Conservation (phyloP, 1,139 yeast genomes). For the Casaregolazyma suthepensis region DNA sequence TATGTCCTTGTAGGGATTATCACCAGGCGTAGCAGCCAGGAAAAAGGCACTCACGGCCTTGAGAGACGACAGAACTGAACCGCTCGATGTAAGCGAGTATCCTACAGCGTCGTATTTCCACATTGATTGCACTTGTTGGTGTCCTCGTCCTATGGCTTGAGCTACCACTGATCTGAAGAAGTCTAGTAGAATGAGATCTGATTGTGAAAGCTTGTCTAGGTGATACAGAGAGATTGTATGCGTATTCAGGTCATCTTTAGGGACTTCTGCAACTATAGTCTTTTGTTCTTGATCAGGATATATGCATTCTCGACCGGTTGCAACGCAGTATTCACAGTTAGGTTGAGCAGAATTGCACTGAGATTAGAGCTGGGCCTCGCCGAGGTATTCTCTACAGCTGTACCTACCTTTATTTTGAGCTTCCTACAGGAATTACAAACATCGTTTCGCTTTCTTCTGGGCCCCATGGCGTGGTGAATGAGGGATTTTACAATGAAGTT, state of each 20-base stretch:
- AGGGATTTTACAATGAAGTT: neutral
- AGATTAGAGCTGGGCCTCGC: neutral
- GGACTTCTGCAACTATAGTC: neutral
- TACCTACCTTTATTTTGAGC: slow-evolving; percentile 15
- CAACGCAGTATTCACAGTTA: slow-evolving; percentile 9
- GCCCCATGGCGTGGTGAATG: neutral
- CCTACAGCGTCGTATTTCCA: slow-evolving; percentile 4
- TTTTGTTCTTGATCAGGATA: slow-evolving; percentile 1
- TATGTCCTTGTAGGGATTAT: neutral
- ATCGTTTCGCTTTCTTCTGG: neutral
- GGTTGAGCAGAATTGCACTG: slow-evolving; percentile 10
- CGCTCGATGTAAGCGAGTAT: neutral
- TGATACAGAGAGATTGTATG: neutral
- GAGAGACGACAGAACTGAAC: neutral
- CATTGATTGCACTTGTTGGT: neutral
- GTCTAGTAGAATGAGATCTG: neutral
- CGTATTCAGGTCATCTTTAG: neutral
- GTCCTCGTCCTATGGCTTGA: slow-evolving; percentile 2
- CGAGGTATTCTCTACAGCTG: neutral
- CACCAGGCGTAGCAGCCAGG: neutral
- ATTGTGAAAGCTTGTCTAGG: neutral
- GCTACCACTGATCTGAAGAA: neutral
- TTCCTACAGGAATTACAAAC: slow-evolving; percentile 12
- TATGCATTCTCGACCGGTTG: slow-evolving; percentile 6
- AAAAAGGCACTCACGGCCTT: neutral